Evolutionary conservation across 2,329 filamentous ascomycete genomes (phyloP), one percentile per base, ranked within the genome.

Genomic region (Verticillium klebahnii): DNA sequence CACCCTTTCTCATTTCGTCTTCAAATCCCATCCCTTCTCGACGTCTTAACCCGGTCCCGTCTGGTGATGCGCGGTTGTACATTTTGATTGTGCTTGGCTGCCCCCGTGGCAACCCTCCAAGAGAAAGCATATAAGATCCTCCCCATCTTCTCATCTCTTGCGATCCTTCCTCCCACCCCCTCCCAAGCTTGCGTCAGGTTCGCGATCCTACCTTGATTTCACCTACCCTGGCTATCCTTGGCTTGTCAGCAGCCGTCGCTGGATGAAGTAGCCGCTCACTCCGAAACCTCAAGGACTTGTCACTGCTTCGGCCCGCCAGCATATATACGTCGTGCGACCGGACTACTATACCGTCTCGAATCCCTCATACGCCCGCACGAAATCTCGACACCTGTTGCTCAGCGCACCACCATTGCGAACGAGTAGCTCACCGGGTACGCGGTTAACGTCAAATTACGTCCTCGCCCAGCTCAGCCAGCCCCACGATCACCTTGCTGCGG

Each of bases 21-120:
- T 25, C 45, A 50, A 50, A 50, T 23, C 45, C 45, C 45, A 50
- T 23, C 45, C 45, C 45, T 50, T 50, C 45, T 50, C 45, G 45
- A 50, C 19, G 45, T 50, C 45, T 50, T 12, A 50, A 25, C n/a
- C n/a, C 45, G 45, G 45, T 58, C 57, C 37, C 37, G 36, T 31
- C 57, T 58, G 57, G 39, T 50, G 37, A 58, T 58, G 57, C 37
- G 36, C 37, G 57, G 57, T 58, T 32, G 37, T 58, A 58, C 37
- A 50, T 32, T 8, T 50, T 39, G 40, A 37, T 57, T 23, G 32
- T 36, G 25, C 23, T 29, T 58, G 25, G 31, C 57, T 39, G 45
- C 23, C 45, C 45, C 45, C 45, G 45, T 50, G 45, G 45, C n/a
- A 23, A 50, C 45, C 45, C 45, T 50, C 45, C 45, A 23, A 7